Evolutionary conservation across 129 eudicot species (phyloP), one percentile per base, ranked within the genome.

Genomic region (Tagetes patula): DNA sequence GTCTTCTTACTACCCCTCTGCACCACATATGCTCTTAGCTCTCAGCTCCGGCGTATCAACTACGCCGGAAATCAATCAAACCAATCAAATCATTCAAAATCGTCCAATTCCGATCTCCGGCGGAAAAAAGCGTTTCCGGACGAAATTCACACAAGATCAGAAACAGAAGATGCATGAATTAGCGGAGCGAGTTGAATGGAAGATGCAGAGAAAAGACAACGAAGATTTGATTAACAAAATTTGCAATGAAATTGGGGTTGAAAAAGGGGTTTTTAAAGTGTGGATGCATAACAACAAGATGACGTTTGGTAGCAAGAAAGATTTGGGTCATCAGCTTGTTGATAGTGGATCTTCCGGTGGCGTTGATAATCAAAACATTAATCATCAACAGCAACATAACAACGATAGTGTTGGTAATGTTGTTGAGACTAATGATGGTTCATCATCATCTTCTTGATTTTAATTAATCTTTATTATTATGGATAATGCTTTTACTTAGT

Each of bases 231-330:
- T 86, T 11, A 54, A 62, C 20, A 79, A 73, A 1, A 78, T 82
- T 49, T 91, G 91, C 79, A 76, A 43, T 46, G 87, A 88, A 77
- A 84, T 91, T 33, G 95, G 97, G 0, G 92, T 91, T 0, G 92
- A 91, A 7, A 88, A 75, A 49, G 87, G 95, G 36, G 97, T 91
- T 34, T 82, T 91, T 56, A 91, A 91, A 41, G 97, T 91, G 0
- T 91, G 97, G 97, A 91, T 91, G 97, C 97, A 91, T 50, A 91
- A 91, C 49, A 91, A 91, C 69, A 91, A 91, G 78, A 88, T 82
- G 82, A 91, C 86, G 46, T 70, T 78, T 3, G 91, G 90, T 0
- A 83, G 83, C 0, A 85, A 78, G 34, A 82, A 69, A 46, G 86
- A 82, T 61, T 66, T 50, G 42, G 74, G 74, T 54, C 48, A 42